A percentile compares a stretch with the other conserved stretches of the same genome.
Conservation (phyloP, 306 rosid genomes). For the Cicer arietinum region DNA sequence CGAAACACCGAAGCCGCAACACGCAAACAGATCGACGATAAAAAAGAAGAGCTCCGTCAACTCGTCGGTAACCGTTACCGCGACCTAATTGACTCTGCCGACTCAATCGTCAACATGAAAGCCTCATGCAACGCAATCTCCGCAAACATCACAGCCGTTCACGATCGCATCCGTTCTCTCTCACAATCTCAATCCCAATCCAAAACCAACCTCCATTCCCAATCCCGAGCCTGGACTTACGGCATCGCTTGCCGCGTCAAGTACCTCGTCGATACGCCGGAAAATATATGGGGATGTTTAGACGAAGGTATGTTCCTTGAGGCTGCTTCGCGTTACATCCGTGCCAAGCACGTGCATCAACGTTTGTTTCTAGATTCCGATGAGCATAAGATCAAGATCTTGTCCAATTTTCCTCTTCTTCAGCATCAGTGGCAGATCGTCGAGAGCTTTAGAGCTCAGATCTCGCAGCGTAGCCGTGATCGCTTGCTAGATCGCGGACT, state of each 20-base stretch:
- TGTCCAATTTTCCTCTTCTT: slow-evolving; percentile 79
- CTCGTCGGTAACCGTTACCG: slow-evolving; percentile 95
- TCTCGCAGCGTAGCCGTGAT: slow-evolving; percentile 93
- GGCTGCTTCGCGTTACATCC: slow-evolving; percentile 79
- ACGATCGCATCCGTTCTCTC: slow-evolving; percentile 60
- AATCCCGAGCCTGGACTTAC: slow-evolving; percentile 63
- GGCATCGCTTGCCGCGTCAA: slow-evolving; percentile 88
- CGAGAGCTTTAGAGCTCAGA: slow-evolving; percentile 87
- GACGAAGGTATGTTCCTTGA: slow-evolving; percentile 95
- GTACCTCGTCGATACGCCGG: slow-evolving; percentile 91
- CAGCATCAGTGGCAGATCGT: slow-evolving; percentile 99
- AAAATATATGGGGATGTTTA: slow-evolving; percentile 96
- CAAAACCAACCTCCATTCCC: slow-evolving; percentile 46
- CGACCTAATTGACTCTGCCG: slow-evolving; percentile 96
- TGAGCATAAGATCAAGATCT: slow-evolving; percentile 50
- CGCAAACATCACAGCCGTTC: slow-evolving; percentile 68
- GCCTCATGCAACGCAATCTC: slow-evolving; percentile 70
- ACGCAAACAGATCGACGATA: slow-evolving; percentile 82
- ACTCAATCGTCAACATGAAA: slow-evolving; percentile 89
- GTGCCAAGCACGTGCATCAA: slow-evolving; percentile 80
- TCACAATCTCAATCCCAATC: slow-evolving; percentile 45
- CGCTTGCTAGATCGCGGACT: slow-evolving; percentile 78
- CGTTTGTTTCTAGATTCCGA: slow-evolving; percentile 43
- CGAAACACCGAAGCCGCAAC: slow-evolving; percentile 73
- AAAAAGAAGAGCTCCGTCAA: slow-evolving; percentile 98